phyloP scores from a whole-genome alignment of 257 asterid genomes.

The Coffea canephora region DNA sequence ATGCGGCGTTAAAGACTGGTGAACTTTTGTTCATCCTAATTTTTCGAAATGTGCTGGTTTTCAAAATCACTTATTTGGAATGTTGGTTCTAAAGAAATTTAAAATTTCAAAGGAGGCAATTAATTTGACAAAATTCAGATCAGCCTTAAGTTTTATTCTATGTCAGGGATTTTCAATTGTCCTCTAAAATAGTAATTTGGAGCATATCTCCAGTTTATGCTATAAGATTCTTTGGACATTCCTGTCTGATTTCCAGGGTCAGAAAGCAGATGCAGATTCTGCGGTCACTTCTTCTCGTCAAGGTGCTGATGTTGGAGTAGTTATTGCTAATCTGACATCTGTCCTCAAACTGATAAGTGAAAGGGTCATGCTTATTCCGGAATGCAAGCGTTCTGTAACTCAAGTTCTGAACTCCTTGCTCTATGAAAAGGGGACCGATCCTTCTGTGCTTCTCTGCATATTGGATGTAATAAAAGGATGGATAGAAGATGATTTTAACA shows the following conservation, averaged over 20 bases:
- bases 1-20: neutral
- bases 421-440: slow-evolving; percentile 87
- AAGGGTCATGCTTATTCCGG: slow-evolving; percentile 87
- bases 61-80: neutral
- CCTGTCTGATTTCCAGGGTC: slow-evolving; percentile 54
- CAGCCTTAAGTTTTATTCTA: neutral
- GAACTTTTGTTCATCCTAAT: neutral
- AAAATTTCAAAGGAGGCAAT: neutral
- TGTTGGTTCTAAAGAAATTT: neutral
- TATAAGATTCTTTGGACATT: neutral
- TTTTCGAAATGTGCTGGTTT: neutral
- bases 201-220: neutral
- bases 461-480: slow-evolving; percentile 86
- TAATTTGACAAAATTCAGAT: neutral
- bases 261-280: slow-evolving; percentile 86
- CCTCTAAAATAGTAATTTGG: neutral
- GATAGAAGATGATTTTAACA: slow-evolving; percentile 83
- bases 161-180: neutral
- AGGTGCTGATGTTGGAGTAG: slow-evolving; percentile 89
- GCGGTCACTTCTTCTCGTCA: slow-evolving; percentile 95
- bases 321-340: slow-evolving; percentile 74
- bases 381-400: slow-evolving; percentile 83
- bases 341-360: slow-evolving; percentile 76
- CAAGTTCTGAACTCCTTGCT: slow-evolving; percentile 83
- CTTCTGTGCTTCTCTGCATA: slow-evolving; percentile 88